phyloP scores from a whole-genome alignment of 768 basidiomycete species.

The Guyanaporus albipodus region DNA sequence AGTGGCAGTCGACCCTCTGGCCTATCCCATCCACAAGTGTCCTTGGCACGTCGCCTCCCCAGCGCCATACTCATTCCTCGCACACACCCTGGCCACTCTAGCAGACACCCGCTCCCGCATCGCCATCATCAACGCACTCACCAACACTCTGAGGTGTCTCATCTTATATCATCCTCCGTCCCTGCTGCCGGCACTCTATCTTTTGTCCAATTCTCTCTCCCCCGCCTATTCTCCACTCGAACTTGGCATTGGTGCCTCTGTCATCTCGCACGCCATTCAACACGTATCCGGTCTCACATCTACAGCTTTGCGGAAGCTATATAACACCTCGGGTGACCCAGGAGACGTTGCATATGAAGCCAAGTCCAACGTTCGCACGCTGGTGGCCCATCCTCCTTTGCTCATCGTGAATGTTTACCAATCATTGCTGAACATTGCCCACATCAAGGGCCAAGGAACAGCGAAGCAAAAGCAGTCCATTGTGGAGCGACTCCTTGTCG shows the following conservation, averaged over 20 bases:
- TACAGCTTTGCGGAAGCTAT: constrained; percentile 56
- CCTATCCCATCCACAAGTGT: constrained; percentile 40
- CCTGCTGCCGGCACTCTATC: constrained; percentile 72
- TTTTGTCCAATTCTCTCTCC: constrained; percentile 75
- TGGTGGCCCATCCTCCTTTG: constrained; percentile 68
- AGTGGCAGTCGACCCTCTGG: constrained; percentile 43
- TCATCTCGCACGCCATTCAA: constrained; percentile 68
- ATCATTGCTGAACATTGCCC: constrained; percentile 61
- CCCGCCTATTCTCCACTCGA: constrained; percentile 72
- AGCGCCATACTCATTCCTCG: constrained; percentile 70
- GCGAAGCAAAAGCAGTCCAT: constrained; percentile 71
- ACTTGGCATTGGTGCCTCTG: constrained; percentile 63
- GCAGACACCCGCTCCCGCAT: constrained; percentile 71
- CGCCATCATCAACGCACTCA: constrained; percentile 60
- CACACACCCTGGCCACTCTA: constrained; percentile 56
- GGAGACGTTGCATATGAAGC: constrained; percentile 89
- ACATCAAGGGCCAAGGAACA: constrained; percentile 70
- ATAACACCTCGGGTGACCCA: constrained; percentile 73
- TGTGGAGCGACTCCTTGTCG: constrained; percentile 77
- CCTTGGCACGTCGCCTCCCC: constrained; percentile 38
- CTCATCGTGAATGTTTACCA: constrained; percentile 63
- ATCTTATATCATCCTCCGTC: constrained; percentile 61
- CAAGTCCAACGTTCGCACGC: constrained; percentile 68
- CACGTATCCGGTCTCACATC: constrained; percentile 64
- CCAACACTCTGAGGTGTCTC: constrained; percentile 72